Base-by-base conservation (phyloP, 176 grass and related monocot species). In the Poa pratensis region DNA sequence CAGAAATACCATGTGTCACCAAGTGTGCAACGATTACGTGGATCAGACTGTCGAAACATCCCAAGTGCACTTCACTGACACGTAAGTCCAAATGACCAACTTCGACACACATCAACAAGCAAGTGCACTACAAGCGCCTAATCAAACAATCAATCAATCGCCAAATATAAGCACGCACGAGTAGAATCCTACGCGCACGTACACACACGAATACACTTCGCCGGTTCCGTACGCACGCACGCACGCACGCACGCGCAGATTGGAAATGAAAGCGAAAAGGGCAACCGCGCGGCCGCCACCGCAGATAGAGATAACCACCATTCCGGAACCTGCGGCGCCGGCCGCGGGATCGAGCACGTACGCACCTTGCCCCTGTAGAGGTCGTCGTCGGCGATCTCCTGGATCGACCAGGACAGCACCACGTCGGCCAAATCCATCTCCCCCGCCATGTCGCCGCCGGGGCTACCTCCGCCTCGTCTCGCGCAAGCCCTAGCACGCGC, bases 331-430 rank as follows among this genome's bases (percentile, higher is more conserved):
- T 17, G 22, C 32, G 57, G 75, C 54, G 20, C 11, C 32, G 37
- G 22, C 35, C 19, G 27, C 84, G 77, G 50, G 52, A 54, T 40
- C n/a, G 80, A 81, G 2, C 71, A 23, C 34, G 40, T 7, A 49
- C 64, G 15, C 19, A 90, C 92, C 92, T 92, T 3, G 3, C 43
- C 76, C 55, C 53, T 87, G 87, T 43, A 86, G 73, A 90, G 69
- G 32, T 80, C 65, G 48, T 76, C 64, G 80, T 92, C 50, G 55
- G 73, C 49, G 75, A 92, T 72, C 2, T 92, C 69, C 37, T 48
- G 52, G 75, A 94, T 26, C 0, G 64, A 63, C 90, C 93, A 94
- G 77, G 90, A 90, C 58, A 94, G 87, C 71, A 94, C 77, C 19
- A 77, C 54, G 71, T 83, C 85, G 9, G 13, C 84, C 87, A 94